Evolutionary conservation across 371 early-diverging fungal species (phyloP).

Genomic region (Umbelopsis sp.): DNA sequence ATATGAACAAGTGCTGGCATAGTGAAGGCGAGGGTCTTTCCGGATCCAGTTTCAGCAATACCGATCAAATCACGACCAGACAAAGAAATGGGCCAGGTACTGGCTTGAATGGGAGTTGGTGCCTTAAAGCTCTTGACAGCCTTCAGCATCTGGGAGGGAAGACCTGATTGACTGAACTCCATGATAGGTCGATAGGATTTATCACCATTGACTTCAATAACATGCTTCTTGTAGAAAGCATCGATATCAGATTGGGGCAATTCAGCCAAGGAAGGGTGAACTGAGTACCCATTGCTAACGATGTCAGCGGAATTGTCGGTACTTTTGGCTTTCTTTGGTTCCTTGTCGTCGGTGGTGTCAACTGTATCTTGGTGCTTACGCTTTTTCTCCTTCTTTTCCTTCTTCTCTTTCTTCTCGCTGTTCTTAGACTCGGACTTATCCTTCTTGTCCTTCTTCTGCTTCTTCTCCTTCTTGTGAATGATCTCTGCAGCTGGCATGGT

Average conservation of each 20-base stretch:
- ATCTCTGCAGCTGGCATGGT: conserved; percentile 12
- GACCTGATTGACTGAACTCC: conserved; percentile 75
- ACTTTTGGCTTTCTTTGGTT: conserved; percentile 27
- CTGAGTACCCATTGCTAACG: conserved; percentile 40
- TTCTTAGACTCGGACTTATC: conserved; percentile 34
- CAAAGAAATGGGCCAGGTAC: conserved; percentile 84
- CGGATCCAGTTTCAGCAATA: conserved; percentile 89
- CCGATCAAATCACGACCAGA: conserved; percentile 78
- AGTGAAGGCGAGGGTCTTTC: conserved; percentile 95
- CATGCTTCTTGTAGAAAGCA: conserved; percentile 69
- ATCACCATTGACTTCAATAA: conserved; percentile 69
- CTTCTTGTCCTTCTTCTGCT: conserved; percentile 23
- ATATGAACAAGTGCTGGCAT: conserved; percentile 87
- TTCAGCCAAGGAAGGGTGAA: conserved; percentile 35
- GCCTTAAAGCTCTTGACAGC: conserved; percentile 83
- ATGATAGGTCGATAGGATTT: conserved; percentile 74
- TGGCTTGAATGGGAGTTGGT: conserved; percentile 98
- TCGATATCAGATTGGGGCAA: conserved; percentile 47
- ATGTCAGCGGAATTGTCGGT: conserved; percentile 19
- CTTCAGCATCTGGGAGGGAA: conserved; percentile 72
- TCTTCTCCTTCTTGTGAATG: conserved; percentile 25
- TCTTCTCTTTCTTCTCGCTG: conserved; percentile 54
- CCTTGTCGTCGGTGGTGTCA: conserved; percentile 27
- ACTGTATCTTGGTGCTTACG: conserved; percentile 44
- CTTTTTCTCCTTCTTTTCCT: conserved; percentile 59